Evolutionary conservation across 2,329 filamentous ascomycete genomes (phyloP).

Genomic region (Fusarium austroafricanum): DNA sequence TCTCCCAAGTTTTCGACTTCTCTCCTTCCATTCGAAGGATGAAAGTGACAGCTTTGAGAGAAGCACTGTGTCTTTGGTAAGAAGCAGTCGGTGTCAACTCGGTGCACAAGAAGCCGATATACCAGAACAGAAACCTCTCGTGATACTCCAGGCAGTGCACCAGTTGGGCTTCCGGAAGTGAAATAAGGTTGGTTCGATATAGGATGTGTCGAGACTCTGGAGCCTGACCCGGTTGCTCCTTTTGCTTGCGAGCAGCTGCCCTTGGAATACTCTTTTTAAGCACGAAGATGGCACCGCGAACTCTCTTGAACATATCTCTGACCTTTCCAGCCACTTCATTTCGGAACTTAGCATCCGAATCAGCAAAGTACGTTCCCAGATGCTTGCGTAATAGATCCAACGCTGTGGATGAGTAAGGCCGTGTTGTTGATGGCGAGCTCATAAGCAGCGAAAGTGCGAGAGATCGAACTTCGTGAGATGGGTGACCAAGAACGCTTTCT

Average conservation of each 20-base stretch:
- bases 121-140: constrained; percentile 77
- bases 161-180: constrained; percentile 53
- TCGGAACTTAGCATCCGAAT: constrained; percentile 87
- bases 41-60: constrained; percentile 76
- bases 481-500: constrained; percentile 64
- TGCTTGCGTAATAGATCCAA: constrained; percentile 73
- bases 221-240: constrained; percentile 42
- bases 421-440: constrained; percentile 78
- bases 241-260: constrained; percentile 51
- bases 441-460: constrained; percentile 85
- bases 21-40: constrained; percentile 79
- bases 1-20: constrained; percentile 54
- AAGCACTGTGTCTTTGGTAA: constrained; percentile 89
- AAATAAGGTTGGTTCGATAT: constrained; percentile 55
- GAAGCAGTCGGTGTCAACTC: constrained; percentile 86
- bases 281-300: constrained; percentile 73
- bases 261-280: constrained; percentile 60
- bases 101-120: constrained; percentile 74
- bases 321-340: constrained; percentile 82
- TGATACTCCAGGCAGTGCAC: constrained; percentile 61
- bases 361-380: constrained; percentile 79
- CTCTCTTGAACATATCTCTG: constrained; percentile 79
- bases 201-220: constrained; percentile 47
- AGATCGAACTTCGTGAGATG: constrained; percentile 74
- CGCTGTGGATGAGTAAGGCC: constrained; percentile 73